Percentiles rank a stretch among this genome's conserved stretches.
These are phyloP conservation scores for Glycine soja DNA, from an alignment of 306 rosid species.

Conservation along the genomic window DNA sequence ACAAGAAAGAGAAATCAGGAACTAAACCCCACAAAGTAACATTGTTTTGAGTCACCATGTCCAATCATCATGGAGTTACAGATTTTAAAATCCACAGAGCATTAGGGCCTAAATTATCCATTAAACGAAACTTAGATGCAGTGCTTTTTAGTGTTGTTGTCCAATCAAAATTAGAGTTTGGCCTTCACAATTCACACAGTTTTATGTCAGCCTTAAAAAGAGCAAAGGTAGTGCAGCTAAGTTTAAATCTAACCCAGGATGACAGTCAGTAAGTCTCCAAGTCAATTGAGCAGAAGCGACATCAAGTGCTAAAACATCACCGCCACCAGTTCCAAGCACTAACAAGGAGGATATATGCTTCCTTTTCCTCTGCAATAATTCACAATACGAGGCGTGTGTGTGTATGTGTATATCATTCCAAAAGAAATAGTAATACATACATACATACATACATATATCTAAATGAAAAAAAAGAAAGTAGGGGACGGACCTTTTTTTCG, in stretches of 20 bases:
- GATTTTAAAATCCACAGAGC: background rate
- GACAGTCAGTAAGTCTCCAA: conserved; percentile 87
- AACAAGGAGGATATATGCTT: conserved; percentile 71
- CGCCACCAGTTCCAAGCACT: conserved; percentile 91
- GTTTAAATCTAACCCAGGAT: conserved; percentile 76
- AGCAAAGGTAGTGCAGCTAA: background rate
- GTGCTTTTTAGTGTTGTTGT: background rate
- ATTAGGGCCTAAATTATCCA: background rate
- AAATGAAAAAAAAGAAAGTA: background rate
- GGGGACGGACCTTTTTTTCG: conserved; percentile 75
- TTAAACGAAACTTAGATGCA: background rate
- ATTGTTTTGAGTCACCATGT: background rate
- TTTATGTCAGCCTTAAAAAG: background rate
- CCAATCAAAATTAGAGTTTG: background rate
- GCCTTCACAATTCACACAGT: background rate
- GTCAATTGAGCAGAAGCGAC: conserved; percentile 80
- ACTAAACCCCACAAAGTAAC: conserved; percentile 13
- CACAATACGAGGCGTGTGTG: conserved; percentile 8
- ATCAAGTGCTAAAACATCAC: conserved; percentile 85
- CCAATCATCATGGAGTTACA: background rate
- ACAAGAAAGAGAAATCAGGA: conserved; percentile 42
- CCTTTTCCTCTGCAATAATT: conserved; percentile 73
- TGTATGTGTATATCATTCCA: background rate
- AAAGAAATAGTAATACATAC: background rate
- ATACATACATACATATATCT: background rate